Evolutionary conservation across 768 basidiomycete species (phyloP).

Genomic region (Macrolepiota dolichaula): DNA sequence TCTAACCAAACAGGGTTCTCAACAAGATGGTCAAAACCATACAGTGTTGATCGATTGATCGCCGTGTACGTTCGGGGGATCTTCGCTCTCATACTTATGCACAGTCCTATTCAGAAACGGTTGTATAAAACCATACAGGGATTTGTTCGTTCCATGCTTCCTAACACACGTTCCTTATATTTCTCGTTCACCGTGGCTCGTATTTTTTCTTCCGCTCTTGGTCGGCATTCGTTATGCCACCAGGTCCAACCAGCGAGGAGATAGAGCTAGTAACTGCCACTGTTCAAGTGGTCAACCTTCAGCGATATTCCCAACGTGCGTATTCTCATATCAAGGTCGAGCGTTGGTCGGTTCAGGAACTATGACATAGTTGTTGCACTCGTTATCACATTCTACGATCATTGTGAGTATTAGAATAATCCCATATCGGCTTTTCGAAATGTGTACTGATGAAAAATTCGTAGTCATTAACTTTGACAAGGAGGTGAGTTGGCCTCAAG

Average conservation of each 20-base stretch:
- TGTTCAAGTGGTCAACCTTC: conserved; percentile 6
- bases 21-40: too few relatives aligned
- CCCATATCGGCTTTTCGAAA: not conserved
- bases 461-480: conserved; percentile 19
- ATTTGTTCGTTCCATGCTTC: too few relatives aligned
- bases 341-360: not conserved
- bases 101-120: too few relatives aligned
- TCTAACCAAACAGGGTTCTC: too few relatives aligned
- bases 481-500: conserved; percentile 13
- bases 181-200: too few relatives aligned
- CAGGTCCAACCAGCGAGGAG: not conserved
- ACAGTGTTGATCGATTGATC: too few relatives aligned
- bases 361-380: conserved; percentile 17
- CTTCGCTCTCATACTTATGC: too few relatives aligned
- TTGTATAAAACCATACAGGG: too few relatives aligned
- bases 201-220: not conserved
- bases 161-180: too few relatives aligned
- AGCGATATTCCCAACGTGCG: conserved; percentile 23
- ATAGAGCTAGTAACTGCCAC: not conserved
- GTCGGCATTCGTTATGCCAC: not conserved
- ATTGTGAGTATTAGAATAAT: conserved; percentile 13
- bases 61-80: too few relatives aligned
- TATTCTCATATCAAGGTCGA: not conserved
- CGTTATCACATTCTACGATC: conserved; percentile 20
- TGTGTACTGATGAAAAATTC: not conserved